These are phyloP conservation scores for Trichothecium roseum DNA, from an alignment of 2,329 filamentous ascomycete species.

Conservation along the genomic window DNA sequence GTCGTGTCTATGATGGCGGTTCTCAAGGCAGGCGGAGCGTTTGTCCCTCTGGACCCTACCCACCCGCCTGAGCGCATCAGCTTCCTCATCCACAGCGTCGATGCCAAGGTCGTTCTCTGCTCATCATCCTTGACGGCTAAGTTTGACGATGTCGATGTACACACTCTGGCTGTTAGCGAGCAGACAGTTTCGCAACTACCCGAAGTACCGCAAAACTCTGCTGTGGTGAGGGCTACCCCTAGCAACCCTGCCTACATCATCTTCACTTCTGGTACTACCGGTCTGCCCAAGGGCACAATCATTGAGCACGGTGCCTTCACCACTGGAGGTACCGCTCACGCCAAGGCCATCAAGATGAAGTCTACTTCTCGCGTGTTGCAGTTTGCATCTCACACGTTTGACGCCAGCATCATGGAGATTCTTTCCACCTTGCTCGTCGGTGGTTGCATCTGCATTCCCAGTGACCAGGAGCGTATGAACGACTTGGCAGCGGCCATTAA, in stretches of 20 bases:
- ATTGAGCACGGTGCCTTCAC: conserved; percentile 10
- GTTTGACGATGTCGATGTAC: background rate
- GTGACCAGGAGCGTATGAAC: conserved; percentile 7
- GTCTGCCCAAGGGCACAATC: conserved; percentile 12
- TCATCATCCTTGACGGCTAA: conserved; percentile 1
- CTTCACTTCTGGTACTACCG: conserved; percentile 7
- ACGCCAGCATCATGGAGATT: conserved; percentile 7
- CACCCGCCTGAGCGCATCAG: conserved; percentile 12
- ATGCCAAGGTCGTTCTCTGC: conserved; percentile 2
- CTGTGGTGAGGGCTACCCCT: background rate
- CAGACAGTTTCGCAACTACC: background rate
- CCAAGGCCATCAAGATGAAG: conserved; percentile 2
- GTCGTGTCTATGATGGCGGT: conserved; percentile 21
- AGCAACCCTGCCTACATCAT: conserved; percentile 1
- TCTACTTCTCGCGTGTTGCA: conserved; percentile 2
- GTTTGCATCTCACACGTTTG: conserved; percentile 10
- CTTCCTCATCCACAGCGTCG: conserved; percentile 1
- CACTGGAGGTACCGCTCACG: conserved; percentile 8
- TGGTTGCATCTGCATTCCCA: conserved; percentile 9
- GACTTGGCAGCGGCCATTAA: conserved; percentile 7
- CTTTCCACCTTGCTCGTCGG: conserved; percentile 6
- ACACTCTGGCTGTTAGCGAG: background rate
- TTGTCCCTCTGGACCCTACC: conserved; percentile 22
- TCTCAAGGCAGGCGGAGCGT: conserved; percentile 20
- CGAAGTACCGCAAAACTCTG: background rate